Base-by-base conservation (phyloP, 306 rosid species). In the Gillenia trifoliata region DNA sequence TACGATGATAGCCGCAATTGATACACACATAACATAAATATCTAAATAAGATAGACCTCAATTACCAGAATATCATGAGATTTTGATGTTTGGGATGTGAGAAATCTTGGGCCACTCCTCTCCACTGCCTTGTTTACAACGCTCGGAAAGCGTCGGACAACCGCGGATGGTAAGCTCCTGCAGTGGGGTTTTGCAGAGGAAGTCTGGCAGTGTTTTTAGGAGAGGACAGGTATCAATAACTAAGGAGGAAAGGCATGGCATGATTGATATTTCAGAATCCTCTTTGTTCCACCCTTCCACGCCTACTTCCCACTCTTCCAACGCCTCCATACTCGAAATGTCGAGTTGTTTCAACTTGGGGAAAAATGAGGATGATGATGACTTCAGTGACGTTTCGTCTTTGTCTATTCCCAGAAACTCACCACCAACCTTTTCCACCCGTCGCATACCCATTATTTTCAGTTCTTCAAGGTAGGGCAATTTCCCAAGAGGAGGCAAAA, bases 111-210 rank as follows among this genome's bases (percentile, higher is more conserved):
- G 25, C 25, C 52, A 47, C 52, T 47, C 52, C 20, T 47, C 52
- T 47, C 52, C 52, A 47, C 20, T 47, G 20, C 20, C 52, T 15
- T 52, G 57, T 20, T 20, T 8, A 52, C 57, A 17, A 17, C 11
- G 25, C 9, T 20, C 0, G 5, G 4, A 8, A 52, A 52, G 22
- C 3, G 3, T 20, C 9, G 1, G 3, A 20, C 57, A 52, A 7
- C 0, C 0, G 1, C 0, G 0, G 12, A 20, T 52, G 57, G 0
- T 0, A 17, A 52, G 23, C 57, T 7, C 11, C 12, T 20, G 57
- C 25, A 52, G 11, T 2, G 3, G 11, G 19, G 57, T 52, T 16
- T 47, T 47, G 52, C 52, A 16, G 52, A 47, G 20, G 52, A 47
- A 47, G 52, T 16, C 52, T 16, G 52, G 20, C 20, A 47, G 52